These are phyloP conservation scores for Talaromyces sp. DNA, from an alignment of 2,329 filamentous ascomycete genomes.

Conservation along the genomic window DNA sequence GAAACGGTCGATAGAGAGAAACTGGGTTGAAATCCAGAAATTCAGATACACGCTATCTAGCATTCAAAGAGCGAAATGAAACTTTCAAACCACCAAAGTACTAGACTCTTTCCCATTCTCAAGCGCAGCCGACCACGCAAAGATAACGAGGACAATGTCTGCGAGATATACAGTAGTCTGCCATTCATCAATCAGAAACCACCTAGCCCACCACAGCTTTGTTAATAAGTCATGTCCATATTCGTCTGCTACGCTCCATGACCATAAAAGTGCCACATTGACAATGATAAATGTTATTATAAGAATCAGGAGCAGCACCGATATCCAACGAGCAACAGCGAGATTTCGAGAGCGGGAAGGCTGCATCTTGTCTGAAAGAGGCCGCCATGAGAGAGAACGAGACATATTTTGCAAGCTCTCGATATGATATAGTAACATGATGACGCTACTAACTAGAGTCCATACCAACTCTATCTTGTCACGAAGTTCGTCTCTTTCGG, in stretches of 20 bases:
- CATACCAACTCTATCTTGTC: neutral
- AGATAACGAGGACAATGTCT: neutral
- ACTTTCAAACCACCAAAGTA: neutral
- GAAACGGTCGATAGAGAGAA: neutral
- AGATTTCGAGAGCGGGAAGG: neutral
- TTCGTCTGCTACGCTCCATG: neutral
- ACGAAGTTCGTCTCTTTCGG: neutral
- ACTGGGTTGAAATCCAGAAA: neutral
- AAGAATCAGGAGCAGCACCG: neutral
- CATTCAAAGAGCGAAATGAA: neutral
- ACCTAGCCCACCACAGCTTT: neutral
- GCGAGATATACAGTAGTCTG: neutral
- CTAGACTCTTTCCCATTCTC: neutral
- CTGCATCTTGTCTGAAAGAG: neutral
- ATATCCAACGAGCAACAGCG: neutral
- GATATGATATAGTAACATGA: neutral
- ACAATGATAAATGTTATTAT: neutral
- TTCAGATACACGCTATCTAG: neutral
- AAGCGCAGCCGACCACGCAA: neutral
- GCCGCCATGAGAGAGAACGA: neutral
- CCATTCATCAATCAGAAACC: neutral
- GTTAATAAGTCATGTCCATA: neutral
- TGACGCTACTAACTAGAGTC: neutral
- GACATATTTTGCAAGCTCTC: neutral
- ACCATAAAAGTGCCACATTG: neutral